phyloP scores from a whole-genome alignment of 805 yeast genomes.

The Saccharomyces paradoxus region DNA sequence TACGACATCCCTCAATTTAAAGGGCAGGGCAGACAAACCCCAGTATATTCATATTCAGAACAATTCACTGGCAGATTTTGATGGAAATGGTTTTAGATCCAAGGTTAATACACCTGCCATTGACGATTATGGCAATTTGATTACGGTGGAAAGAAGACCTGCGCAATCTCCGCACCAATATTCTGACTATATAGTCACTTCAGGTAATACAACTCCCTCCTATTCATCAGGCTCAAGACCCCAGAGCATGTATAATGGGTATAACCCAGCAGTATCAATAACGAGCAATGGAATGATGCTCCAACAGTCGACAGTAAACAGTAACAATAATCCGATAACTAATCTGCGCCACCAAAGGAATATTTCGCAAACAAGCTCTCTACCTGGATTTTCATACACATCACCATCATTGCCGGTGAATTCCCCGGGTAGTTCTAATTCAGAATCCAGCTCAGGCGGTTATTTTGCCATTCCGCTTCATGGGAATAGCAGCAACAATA shows the following conservation, averaged over 20 bases:
- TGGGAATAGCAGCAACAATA: conserved; percentile 1
- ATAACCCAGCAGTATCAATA: conserved; percentile 9
- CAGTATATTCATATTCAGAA: conserved; percentile 22
- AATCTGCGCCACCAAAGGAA: conserved; percentile 17
- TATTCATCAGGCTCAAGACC: conserved; percentile 1
- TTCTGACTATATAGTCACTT: conserved; percentile 2
- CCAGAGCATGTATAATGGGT: not conserved
- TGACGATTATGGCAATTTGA: conserved; percentile 32
- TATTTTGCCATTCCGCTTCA: conserved; percentile 30
- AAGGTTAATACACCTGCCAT: conserved; percentile 30
- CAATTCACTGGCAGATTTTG: conserved; percentile 4
- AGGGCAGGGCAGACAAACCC: conserved; percentile 17
- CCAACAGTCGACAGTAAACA: conserved; percentile 5
- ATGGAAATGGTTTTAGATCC: conserved; percentile 9
- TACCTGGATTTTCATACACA: conserved; percentile 5
- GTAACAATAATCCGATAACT: not conserved
- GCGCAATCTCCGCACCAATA: conserved; percentile 6
- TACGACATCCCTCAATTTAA: conserved; percentile 3
- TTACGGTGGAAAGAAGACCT: conserved; percentile 23
- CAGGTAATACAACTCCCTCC: not conserved
- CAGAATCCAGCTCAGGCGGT: conserved; percentile 28
- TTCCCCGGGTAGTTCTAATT: conserved; percentile 21
- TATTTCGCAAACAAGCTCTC: conserved; percentile 13
- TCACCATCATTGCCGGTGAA: conserved; percentile 11
- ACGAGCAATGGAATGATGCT: conserved; percentile 20